Percentiles rank a stretch among this genome's conserved stretches.
Evolutionary conservation across 208 protist species (phyloP).

Genomic region (Trypanosoma vivax): DNA sequence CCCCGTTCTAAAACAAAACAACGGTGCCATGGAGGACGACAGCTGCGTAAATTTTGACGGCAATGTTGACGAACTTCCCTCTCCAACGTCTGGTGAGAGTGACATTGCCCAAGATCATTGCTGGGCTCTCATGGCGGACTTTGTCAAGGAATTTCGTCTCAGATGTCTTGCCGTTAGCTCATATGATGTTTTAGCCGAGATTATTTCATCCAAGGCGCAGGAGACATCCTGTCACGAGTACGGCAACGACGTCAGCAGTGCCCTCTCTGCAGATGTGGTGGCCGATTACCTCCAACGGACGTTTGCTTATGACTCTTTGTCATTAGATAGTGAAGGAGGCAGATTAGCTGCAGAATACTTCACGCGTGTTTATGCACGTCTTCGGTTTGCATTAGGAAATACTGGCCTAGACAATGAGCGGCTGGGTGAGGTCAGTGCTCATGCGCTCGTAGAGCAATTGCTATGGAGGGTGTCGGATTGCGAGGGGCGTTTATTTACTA

Average conservation of each 20-base stretch:
- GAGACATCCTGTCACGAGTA: too few relatives aligned
- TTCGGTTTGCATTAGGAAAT: neutral
- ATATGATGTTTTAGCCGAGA: slow-evolving; percentile 7
- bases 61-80: neutral
- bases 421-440: neutral
- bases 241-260: too few relatives aligned
- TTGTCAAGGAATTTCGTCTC: slow-evolving; percentile 10
- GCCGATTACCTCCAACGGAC: slow-evolving; percentile 13
- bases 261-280: slow-evolving; percentile 5
- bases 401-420: neutral
- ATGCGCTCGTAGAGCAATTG: slow-evolving; percentile 1
- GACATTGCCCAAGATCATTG: neutral
- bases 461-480: slow-evolving; percentile 1
- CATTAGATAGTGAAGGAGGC: slow-evolving; percentile 10
- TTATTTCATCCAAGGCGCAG: neutral
- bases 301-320: slow-evolving; percentile 15
- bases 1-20: slow-evolving; percentile 3
- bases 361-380: slow-evolving; percentile 7
- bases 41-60: too few relatives aligned
- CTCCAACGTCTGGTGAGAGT: neutral
- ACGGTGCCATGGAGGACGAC: neutral
- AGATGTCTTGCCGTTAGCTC: slow-evolving; percentile 2
- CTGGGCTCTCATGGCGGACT: slow-evolving; percentile 7
- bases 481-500: neutral
- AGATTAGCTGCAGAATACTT: slow-evolving; percentile 18